Percentiles rank a stretch among this genome's conserved stretches.
These are phyloP conservation scores for Chytriomyces hyalinus DNA, from an alignment of 192 early-diverging fungal species.

Conservation along the genomic window DNA sequence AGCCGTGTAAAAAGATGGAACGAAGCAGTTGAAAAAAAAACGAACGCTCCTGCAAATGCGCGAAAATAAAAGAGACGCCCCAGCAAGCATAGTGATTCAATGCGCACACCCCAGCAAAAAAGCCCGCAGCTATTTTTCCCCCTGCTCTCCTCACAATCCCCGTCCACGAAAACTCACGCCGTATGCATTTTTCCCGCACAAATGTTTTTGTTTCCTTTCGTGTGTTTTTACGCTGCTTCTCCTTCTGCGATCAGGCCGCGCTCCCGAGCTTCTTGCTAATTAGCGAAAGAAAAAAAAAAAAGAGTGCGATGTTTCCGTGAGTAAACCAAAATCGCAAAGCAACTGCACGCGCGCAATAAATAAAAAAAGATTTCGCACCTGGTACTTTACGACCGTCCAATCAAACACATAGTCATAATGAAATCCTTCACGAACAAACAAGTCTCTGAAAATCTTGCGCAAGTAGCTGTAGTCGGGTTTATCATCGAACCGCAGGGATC, in stretches of 20 bases:
- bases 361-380: slow-evolving; percentile 13
- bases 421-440: slow-evolving; percentile 68
- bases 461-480: slow-evolving; percentile 69
- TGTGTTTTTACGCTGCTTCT: neutral
- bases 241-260: slow-evolving; percentile 4
- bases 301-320: slow-evolving; percentile 45
- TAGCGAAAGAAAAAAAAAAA: slow-evolving; percentile 49
- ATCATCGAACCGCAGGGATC: slow-evolving; percentile 67
- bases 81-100: too few relatives aligned
- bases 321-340: slow-evolving; percentile 37
- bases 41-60: neutral
- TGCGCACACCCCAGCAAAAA: too few relatives aligned
- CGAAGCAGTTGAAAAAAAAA: neutral
- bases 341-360: neutral
- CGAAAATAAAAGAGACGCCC: too few relatives aligned
- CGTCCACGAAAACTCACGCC: too few relatives aligned
- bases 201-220: too few relatives aligned
- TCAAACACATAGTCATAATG: slow-evolving; percentile 74
- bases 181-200: too few relatives aligned
- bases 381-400: slow-evolving; percentile 56
- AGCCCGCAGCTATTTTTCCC: too few relatives aligned
- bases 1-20: neutral
- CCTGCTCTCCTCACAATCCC: too few relatives aligned
- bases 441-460: slow-evolving; percentile 64
- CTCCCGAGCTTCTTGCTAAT: slow-evolving; percentile 20